A percentile compares a stretch with the other conserved stretches of the same genome.
These are phyloP conservation scores for Neurospora sp. DNA, from an alignment of 495 filamentous ascomycete genomes.

Conservation along the genomic window DNA sequence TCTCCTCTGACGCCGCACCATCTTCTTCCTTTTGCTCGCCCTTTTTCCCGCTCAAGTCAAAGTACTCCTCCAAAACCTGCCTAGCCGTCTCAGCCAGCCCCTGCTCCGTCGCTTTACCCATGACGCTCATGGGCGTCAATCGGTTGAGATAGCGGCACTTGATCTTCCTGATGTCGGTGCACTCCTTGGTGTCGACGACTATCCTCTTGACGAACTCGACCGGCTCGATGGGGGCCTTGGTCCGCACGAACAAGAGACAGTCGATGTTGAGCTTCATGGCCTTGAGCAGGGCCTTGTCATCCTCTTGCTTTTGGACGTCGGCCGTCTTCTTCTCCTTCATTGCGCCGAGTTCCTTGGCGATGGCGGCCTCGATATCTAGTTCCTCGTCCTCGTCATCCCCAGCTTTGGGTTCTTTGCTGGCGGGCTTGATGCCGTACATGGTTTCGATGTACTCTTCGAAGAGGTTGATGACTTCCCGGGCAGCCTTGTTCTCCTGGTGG, in stretches of 20 bases:
- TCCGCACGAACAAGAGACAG: slow-evolving; percentile 65
- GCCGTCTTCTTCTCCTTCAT: slow-evolving; percentile 45
- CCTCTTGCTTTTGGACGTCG: slow-evolving; percentile 1
- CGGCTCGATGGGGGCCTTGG: slow-evolving; percentile 61
- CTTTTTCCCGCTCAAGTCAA: slow-evolving; percentile 41
- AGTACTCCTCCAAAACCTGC: slow-evolving; percentile 61
- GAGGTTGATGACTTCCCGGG: slow-evolving; percentile 59
- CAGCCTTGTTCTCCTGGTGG: slow-evolving; percentile 67
- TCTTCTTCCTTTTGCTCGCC: neutral
- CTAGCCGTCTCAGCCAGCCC: slow-evolving; percentile 63
- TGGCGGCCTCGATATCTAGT: slow-evolving; percentile 74
- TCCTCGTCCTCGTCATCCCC: slow-evolving; percentile 25
- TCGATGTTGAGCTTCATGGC: slow-evolving; percentile 62
- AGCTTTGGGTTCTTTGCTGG: slow-evolving; percentile 21
- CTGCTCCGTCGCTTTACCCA: slow-evolving; percentile 68
- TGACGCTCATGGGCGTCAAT: slow-evolving; percentile 67
- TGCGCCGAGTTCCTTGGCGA: slow-evolving; percentile 62
- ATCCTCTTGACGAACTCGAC: slow-evolving; percentile 68
- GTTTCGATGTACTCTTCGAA: slow-evolving; percentile 61
- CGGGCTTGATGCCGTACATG: slow-evolving; percentile 43
- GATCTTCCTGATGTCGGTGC: slow-evolving; percentile 39
- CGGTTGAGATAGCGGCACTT: slow-evolving; percentile 70
- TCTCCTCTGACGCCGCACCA: slow-evolving; percentile 17
- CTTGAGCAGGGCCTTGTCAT: slow-evolving; percentile 41
- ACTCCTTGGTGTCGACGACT: slow-evolving; percentile 51